Evolutionary conservation across 1,139 yeast species (phyloP).

Genomic region (Suhomyces atakaporum): DNA sequence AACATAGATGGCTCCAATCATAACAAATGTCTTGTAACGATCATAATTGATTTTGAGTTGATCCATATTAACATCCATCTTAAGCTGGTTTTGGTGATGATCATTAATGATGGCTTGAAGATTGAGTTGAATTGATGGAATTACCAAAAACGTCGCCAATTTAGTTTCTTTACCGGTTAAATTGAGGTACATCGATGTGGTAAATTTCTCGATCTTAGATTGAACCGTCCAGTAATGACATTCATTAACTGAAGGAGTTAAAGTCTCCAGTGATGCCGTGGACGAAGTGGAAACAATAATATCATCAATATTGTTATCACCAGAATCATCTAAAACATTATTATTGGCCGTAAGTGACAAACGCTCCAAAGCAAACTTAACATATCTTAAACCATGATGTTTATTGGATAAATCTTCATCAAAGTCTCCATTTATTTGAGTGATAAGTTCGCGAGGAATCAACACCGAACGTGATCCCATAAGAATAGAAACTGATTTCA

Average conservation of each 20-base stretch:
- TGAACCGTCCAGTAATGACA: constrained; percentile 24
- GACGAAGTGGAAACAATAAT: constrained; percentile 12
- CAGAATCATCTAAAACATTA: constrained; percentile 3
- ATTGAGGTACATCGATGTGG: constrained; percentile 33
- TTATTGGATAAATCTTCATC: constrained; percentile 40
- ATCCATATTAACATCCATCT: constrained; percentile 30
- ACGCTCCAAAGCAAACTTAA: constrained; percentile 13
- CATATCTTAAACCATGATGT: constrained; percentile 41
- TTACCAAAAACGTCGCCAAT: constrained; percentile 15
- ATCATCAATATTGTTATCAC: constrained; percentile 3
- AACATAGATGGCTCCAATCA: constrained; percentile 56
- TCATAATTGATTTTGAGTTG: constrained; percentile 43
- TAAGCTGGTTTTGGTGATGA: constrained; percentile 26
- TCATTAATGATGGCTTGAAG: constrained; percentile 18
- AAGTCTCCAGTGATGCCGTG: constrained; percentile 28
- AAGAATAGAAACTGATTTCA: constrained; percentile 33
- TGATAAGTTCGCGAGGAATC: constrained; percentile 45
- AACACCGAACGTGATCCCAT: constrained; percentile 65
- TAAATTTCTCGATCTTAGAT: constrained; percentile 19
- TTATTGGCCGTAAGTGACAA: constrained; percentile 16
- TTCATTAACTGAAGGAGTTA: constrained; percentile 16
- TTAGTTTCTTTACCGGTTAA: constrained; percentile 14
- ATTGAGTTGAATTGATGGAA: constrained; percentile 23
- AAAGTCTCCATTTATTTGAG: constrained; percentile 33
- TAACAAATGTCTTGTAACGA: constrained; percentile 50